phyloP scores from a whole-genome alignment of 2,329 filamentous ascomycete genomes.

The Sclerotinia sclerotiorum region DNA sequence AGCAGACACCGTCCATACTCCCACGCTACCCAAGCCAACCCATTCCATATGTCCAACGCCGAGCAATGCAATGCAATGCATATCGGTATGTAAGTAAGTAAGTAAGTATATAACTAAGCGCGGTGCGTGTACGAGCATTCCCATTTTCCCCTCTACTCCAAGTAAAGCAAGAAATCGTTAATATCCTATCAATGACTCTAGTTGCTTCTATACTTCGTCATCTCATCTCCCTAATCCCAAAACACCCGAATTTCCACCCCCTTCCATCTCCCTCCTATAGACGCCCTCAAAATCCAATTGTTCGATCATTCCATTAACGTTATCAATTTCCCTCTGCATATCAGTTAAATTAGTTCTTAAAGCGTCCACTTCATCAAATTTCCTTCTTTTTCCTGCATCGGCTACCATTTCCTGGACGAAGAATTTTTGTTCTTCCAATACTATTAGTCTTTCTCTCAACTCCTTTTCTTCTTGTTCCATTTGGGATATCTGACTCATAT shows the following conservation, averaged over 20 bases:
- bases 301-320: slow-evolving; percentile 56
- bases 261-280: slow-evolving; percentile 33
- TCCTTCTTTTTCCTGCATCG: slow-evolving; percentile 64
- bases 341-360: slow-evolving; percentile 65
- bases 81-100: not conserved
- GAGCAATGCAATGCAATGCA: slow-evolving; percentile 14
- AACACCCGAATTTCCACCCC: slow-evolving; percentile 7
- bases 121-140: not conserved
- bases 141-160: not conserved
- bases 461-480: slow-evolving; percentile 69
- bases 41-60: slow-evolving; percentile 7
- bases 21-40: not conserved
- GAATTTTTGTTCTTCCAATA: slow-evolving; percentile 72
- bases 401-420: slow-evolving; percentile 70
- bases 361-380: slow-evolving; percentile 68
- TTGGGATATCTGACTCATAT: slow-evolving; percentile 59
- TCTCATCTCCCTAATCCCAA: slow-evolving; percentile 24
- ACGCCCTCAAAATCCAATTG: slow-evolving; percentile 50
- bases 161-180: not conserved
- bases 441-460: slow-evolving; percentile 64
- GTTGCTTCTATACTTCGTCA: not conserved
- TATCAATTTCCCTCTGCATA: slow-evolving; percentile 64
- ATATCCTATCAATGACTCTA: not conserved
- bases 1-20: not conserved
- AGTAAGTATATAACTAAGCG: not conserved